Conservation (phyloP, 2,329 filamentous ascomycete species). For the Apiospora sp. region DNA sequence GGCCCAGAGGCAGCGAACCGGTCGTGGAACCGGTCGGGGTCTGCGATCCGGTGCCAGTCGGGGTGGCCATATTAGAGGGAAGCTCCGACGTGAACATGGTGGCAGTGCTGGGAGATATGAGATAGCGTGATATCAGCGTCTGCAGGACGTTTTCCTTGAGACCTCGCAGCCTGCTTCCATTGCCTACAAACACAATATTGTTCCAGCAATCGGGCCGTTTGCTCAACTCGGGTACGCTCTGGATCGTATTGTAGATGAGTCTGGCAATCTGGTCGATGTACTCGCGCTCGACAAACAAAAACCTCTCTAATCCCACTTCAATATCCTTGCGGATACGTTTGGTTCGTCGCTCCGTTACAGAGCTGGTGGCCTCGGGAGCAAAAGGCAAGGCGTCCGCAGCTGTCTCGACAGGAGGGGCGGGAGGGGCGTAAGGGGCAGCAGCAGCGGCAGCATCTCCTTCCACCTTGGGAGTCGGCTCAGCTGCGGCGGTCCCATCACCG, state of each 20-base stretch:
- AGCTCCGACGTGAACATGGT: slow-evolving; percentile 98
- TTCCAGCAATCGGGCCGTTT: slow-evolving; percentile 92
- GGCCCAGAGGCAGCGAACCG: slow-evolving; percentile 60
- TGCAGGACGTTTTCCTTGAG: slow-evolving; percentile 89
- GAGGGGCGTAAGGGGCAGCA: background rate
- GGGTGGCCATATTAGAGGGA: slow-evolving; percentile 91
- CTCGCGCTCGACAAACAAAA: slow-evolving; percentile 70
- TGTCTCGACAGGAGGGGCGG: slow-evolving; percentile 30
- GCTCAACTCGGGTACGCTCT: slow-evolving; percentile 82
- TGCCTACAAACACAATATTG: slow-evolving; percentile 88
- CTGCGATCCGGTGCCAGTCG: slow-evolving; percentile 87
- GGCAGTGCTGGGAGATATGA: slow-evolving; percentile 89
- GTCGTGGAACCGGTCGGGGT: slow-evolving; percentile 76
- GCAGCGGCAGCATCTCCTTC: slow-evolving; percentile 35
- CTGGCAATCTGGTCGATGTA: slow-evolving; percentile 86
- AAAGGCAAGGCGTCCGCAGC: slow-evolving; percentile 36
- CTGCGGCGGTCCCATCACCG: slow-evolving; percentile 31
- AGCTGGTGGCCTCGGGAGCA: slow-evolving; percentile 41
- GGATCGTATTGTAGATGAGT: slow-evolving; percentile 83
- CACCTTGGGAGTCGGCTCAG: slow-evolving; percentile 32
- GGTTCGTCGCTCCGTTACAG: slow-evolving; percentile 53
- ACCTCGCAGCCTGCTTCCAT: slow-evolving; percentile 76
- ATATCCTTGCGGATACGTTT: slow-evolving; percentile 71
- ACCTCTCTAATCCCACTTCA: slow-evolving; percentile 80
- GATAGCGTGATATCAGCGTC: slow-evolving; percentile 80